phyloP scores from a whole-genome alignment of 129 eudicot genomes.

The Apium graveolens region DNA sequence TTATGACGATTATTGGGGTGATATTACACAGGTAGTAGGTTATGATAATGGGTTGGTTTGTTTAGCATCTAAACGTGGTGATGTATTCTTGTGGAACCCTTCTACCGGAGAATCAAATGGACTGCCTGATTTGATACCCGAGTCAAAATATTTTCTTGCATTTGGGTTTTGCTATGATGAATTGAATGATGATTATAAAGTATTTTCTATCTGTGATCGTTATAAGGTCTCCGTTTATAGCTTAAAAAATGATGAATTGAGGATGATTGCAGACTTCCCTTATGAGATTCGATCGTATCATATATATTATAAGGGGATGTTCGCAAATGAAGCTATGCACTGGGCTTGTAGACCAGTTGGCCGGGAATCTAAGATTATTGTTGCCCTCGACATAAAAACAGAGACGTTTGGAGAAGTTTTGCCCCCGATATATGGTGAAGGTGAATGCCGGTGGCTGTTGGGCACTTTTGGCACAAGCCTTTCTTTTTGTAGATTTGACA shows the following conservation, averaged over 20 bases:
- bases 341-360: neutral
- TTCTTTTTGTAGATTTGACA: neutral
- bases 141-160: neutral
- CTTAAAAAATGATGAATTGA: no score
- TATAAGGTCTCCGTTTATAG: neutral
- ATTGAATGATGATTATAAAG: no score
- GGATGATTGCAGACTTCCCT: neutral
- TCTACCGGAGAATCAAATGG: neutral
- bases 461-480: neutral
- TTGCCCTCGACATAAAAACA: no score
- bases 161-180: constrained; percentile 5
- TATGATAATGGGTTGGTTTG: neutral
- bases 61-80: no score
- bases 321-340: neutral
- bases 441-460: neutral
- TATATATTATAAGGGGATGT: neutral
- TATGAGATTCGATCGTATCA: neutral
- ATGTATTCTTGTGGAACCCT: neutral
- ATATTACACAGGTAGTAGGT: neutral
- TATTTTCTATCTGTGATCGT: neutral
- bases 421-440: neutral
- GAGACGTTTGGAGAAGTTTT: no score
- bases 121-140: neutral
- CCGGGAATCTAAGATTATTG: no score
- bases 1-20: no score